Evolutionary conservation across 1,284 basidiomycete species (phyloP), one percentile per base, ranked within the genome.

Genomic region (Puccinia brachypodii): DNA sequence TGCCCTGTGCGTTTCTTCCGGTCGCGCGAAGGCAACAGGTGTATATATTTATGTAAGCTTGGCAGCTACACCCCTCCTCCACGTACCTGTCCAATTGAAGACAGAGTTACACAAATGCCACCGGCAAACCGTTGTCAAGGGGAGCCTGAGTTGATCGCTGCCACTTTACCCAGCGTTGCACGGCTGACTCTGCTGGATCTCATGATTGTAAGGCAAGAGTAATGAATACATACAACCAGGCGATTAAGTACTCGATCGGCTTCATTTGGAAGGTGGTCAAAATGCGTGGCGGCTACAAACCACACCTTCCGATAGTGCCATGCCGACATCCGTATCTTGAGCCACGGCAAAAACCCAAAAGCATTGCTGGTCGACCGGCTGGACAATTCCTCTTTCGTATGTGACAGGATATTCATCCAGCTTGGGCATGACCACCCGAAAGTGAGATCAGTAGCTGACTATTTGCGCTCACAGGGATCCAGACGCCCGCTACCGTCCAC

Each of bases 241-340:
- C 25, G 14, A 31, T 33, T 31, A 11, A 8, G 22, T 33, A 33
- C 25, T 13, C 58, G 25, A 33, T n/a, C 31, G 58, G 58, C 58
- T 33, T 60, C 1, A 14, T 31, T 28, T 33, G 1, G 4, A 33
- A 33, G 58, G 11, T 60, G 58, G 8, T 60, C 28, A 13, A 33
- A 13, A 16, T 31, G 11, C 33, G 58, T 60, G 58, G 58, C 58
- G 58, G 58, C 58, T 60, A n/a, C 28, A 31, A 60, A 33, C 9
- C 56, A 58, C 50, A 11, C 50, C 50, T 25, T 56, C 53, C 19
- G n/a, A 56, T 25, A 56, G 53, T 64, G 62, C 62, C 62, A 64
- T 64, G 62, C 62, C 62, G 62, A 64, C 62, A 64, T 36, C 62
- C 62, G 62, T 64, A 40, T 64, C 62, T 64, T 33, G 28, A 22